phyloP scores from a whole-genome alignment of 768 basidiomycete genomes.

The Trametes maxima region DNA sequence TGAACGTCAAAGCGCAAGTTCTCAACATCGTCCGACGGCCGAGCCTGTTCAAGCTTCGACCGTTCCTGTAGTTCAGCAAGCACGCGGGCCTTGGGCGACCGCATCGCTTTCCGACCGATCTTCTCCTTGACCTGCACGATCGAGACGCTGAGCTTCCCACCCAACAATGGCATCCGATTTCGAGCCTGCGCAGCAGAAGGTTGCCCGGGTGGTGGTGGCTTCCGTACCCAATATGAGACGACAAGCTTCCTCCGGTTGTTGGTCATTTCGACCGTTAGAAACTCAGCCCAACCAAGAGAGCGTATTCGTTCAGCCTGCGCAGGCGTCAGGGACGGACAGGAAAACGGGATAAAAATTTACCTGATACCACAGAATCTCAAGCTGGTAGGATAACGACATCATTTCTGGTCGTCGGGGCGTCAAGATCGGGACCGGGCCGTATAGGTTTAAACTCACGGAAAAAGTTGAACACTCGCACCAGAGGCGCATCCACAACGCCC shows the following conservation, averaged over 20 bases:
- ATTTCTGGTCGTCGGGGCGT: conserved; percentile 55
- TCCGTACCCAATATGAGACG: conserved; percentile 83
- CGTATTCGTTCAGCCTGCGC: conserved; percentile 70
- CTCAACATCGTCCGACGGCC: conserved; percentile 78
- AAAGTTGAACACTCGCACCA: conserved; percentile 85
- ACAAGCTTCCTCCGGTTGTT: conserved; percentile 67
- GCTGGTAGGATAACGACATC: conserved; percentile 90
- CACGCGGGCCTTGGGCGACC: conserved; percentile 55
- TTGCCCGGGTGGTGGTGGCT: conserved; percentile 36
- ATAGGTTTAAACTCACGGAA: conserved; percentile 60
- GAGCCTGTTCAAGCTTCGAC: conserved; percentile 55
- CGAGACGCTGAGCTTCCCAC: conserved; percentile 74
- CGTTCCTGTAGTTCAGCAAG: conserved; percentile 65
- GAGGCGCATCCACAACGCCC: conserved; percentile 75
- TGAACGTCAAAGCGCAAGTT: conserved; percentile 64
- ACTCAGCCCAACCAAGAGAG: conserved; percentile 85
- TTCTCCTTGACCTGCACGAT: conserved; percentile 56
- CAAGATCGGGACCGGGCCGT: conserved; percentile 9
- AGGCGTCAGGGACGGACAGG: conserved; percentile 3
- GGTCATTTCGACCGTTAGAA: conserved; percentile 69
- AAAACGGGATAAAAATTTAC: conserved; percentile 29
- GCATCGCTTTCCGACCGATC: conserved; percentile 47
- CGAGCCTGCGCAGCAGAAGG: conserved; percentile 35
- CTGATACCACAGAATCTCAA: conserved; percentile 87
- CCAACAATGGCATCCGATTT: conserved; percentile 54